Base-by-base conservation (phyloP, 1,139 yeast species). In the Geotrichum citri-aurantii region DNA sequence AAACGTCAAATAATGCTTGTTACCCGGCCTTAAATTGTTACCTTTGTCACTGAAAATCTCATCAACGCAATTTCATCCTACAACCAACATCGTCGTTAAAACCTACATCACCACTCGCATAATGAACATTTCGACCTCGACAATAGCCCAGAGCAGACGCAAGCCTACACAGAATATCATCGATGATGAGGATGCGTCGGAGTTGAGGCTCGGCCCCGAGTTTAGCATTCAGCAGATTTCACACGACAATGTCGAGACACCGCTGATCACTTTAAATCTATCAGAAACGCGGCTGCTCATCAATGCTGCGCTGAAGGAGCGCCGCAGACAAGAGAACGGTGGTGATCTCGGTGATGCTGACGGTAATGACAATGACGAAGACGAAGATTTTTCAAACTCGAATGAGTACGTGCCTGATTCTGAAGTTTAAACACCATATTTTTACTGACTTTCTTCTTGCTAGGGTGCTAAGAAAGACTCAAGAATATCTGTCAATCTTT, bases 111-210 rank as follows among this genome's bases (percentile, higher is more conserved):
- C 29, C 21, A 40, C 54, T 17, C 14, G 19, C 44, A 55, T 40
- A n/a, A 90, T 91, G 97, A 91, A 90, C 73, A 85, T 90, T 57
- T 88, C 96, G 58, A 89, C 96, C 53, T 88, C 96, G 61, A 88
- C 97, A 11, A 81, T 90, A 57, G 93, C 92, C 47, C 90, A 88
- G 55, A 82, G 91, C 71, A 81, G 91, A 72, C 80, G 91, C 70
- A 85, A 88, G 65, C 86, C 86, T 51, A 92, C 87, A 58, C 85
- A 81, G 63, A 71, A 69, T 56, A 67, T 67, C 50, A 65, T 66
- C 51, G 84, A 81, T 64, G 97, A 92, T 68, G 98, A 93, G 70
- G 95, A 93, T 69, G 93, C 97, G 0, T 85, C 97, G 0, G 81
- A 82, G 57, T 79, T 93, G 66, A 88, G 88, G 69, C 79, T 93